Percentiles rank a stretch among this genome's conserved stretches.
Evolutionary conservation across 441 rosid genomes (phyloP).

Genomic region (Geranium incanum): DNA sequence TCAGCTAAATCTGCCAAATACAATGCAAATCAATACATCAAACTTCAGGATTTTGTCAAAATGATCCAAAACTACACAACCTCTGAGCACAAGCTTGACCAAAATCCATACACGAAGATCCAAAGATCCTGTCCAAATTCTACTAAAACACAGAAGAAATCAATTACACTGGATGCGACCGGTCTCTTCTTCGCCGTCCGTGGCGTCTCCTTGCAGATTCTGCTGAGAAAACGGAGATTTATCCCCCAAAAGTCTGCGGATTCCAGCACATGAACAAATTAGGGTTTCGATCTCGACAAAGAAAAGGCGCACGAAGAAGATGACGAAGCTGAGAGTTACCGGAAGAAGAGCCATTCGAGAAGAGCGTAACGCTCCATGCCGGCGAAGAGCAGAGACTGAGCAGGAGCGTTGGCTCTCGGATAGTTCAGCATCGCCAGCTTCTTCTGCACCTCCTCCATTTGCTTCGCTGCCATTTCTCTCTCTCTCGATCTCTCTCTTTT

Average conservation of each 20-base stretch:
- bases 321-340: constrained; percentile 27
- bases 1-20: constrained; percentile 71
- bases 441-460: constrained; percentile 87
- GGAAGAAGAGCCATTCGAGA: constrained; percentile 95
- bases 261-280: neutral
- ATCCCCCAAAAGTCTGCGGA: constrained; percentile 77
- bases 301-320: neutral
- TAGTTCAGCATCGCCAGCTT: constrained; percentile 56
- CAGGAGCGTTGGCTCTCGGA: constrained; percentile 77
- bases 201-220: constrained; percentile 75
- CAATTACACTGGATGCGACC: constrained; percentile 67
- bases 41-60: neutral
- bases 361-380: constrained; percentile 98
- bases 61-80: neutral
- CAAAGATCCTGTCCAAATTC: neutral
- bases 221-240: constrained; percentile 92
- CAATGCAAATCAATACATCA: neutral
- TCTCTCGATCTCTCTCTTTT: neutral
- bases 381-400: constrained; percentile 95
- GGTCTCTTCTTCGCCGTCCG: constrained; percentile 90
- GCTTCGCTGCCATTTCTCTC: constrained; percentile 66
- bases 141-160: neutral
- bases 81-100: neutral
- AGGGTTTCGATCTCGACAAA: neutral
- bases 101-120: neutral